A percentile compares a stretch with the other conserved stretches of the same genome.
phyloP scores from a whole-genome alignment of 345 rosid species.

The Xanthoceras sorbifolium region DNA sequence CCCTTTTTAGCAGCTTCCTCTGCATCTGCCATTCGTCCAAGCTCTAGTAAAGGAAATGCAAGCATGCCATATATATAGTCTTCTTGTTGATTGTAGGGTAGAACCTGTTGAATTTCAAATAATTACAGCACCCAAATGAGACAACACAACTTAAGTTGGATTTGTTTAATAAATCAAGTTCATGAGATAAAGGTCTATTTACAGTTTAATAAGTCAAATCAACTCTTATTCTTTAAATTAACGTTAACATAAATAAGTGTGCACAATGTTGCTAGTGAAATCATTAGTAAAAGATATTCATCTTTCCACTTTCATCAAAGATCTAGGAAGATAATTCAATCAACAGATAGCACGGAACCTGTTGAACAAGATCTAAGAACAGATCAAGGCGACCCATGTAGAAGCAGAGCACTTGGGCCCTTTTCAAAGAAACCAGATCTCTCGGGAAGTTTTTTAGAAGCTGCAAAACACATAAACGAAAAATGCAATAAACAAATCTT shows the following conservation, averaged over 20 bases:
- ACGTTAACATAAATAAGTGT: background rate
- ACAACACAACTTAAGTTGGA: background rate
- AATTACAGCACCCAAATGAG: slow-evolving; percentile 3
- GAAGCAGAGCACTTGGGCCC: slow-evolving; percentile 73
- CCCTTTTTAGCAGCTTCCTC: slow-evolving; percentile 79
- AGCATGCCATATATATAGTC: slow-evolving; percentile 77
- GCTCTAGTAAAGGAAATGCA: slow-evolving; percentile 86
- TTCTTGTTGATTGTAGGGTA: slow-evolving; percentile 63
- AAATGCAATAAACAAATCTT: slow-evolving; percentile 10
- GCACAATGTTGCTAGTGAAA: slow-evolving; percentile 4
- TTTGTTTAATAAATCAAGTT: background rate
- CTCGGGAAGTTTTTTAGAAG: slow-evolving; percentile 65
- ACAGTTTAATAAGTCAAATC: background rate
- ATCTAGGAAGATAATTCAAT: slow-evolving; percentile 9
- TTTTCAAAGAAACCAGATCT: slow-evolving; percentile 72
- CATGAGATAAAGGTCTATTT: background rate
- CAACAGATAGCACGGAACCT: slow-evolving; percentile 45
- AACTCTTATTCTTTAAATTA: background rate
- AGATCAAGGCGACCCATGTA: slow-evolving; percentile 73
- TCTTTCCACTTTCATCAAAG: background rate
- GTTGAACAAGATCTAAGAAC: slow-evolving; percentile 58
- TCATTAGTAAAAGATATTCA: background rate
- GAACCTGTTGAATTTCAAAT: slow-evolving; percentile 47
- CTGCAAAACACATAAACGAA: slow-evolving; percentile 46
- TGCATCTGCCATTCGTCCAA: slow-evolving; percentile 78